A percentile compares a stretch with the other conserved stretches of the same genome.
These are phyloP conservation scores for Suillus occidentalis DNA, from an alignment of 768 basidiomycete genomes.

Conservation along the genomic window DNA sequence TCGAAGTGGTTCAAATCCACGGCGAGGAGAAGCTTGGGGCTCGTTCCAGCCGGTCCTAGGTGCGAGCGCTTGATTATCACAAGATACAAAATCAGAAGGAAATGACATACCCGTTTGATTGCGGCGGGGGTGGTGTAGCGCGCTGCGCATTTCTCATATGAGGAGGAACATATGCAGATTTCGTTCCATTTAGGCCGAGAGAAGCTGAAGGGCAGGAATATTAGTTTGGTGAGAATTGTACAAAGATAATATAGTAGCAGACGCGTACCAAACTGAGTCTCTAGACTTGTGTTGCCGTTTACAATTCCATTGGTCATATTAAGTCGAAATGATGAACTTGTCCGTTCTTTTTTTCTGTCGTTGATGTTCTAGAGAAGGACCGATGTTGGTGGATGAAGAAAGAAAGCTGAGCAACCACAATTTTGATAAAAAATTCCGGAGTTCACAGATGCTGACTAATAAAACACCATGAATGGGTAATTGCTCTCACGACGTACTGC, in stretches of 20 bases:
- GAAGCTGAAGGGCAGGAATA: conserved; percentile 49
- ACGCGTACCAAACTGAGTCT: conserved; percentile 70
- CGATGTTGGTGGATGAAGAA: conserved; percentile 31
- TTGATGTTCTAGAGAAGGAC: conserved; percentile 32
- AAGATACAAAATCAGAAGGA: conserved; percentile 12
- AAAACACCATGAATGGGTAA: neutral
- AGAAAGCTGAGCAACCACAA: conserved; percentile 18
- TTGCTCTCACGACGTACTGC: conserved; percentile 21
- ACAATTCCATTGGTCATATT: conserved; percentile 93
- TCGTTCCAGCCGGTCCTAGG: conserved; percentile 73
- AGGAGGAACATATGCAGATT: conserved; percentile 86
- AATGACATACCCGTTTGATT: conserved; percentile 53
- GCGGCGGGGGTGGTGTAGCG: conserved; percentile 61
- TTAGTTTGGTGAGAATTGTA: conserved; percentile 1
- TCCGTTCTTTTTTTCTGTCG: conserved; percentile 26
- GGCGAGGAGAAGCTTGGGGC: conserved; percentile 66
- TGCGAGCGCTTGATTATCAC: conserved; percentile 20
- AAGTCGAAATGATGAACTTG: conserved; percentile 36
- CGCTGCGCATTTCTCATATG: conserved; percentile 85
- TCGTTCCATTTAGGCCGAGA: conserved; percentile 68
- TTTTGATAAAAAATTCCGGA: conserved; percentile 25
- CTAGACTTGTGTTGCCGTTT: conserved; percentile 72
- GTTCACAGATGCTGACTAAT: conserved; percentile 30
- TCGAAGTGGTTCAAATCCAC: conserved; percentile 42
- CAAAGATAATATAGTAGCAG: neutral